A percentile compares a stretch with the other conserved stretches of the same genome.
These are phyloP conservation scores for Ocimum tenuiflorum DNA, from an alignment of 257 asterid species.

Conservation along the genomic window DNA sequence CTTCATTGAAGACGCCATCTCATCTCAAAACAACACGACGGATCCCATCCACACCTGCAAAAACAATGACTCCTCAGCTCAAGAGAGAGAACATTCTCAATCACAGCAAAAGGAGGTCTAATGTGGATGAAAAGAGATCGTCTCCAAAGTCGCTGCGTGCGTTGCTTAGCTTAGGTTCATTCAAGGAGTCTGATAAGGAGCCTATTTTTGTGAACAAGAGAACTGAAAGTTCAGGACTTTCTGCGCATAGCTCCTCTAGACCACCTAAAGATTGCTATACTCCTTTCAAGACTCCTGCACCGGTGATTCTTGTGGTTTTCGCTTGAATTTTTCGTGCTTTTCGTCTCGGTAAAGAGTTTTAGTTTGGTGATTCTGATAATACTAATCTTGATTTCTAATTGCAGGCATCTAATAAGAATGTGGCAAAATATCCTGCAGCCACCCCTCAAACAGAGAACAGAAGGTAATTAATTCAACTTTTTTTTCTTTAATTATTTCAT, in stretches of 20 bases:
- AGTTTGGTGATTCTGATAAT: background rate
- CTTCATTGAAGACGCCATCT: slow-evolving; percentile 47
- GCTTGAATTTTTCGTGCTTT: background rate
- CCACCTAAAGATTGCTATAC: slow-evolving; percentile 12
- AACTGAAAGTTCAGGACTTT: slow-evolving; percentile 27
- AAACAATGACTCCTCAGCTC: slow-evolving; percentile 31
- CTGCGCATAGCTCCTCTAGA: background rate
- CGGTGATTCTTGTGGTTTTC: slow-evolving; percentile 18
- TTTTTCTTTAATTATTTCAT: background rate
- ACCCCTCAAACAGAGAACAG: slow-evolving; percentile 44
- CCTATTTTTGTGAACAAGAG: slow-evolving; percentile 22
- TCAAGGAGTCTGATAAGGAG: slow-evolving; percentile 30
- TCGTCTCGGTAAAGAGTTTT: background rate
- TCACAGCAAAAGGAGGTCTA: slow-evolving; percentile 26
- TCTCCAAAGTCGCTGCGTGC: slow-evolving; percentile 39
- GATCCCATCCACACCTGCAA: slow-evolving; percentile 41
- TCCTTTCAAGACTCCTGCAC: slow-evolving; percentile 22
- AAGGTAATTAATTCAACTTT: slow-evolving; percentile 34
- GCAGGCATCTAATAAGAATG: slow-evolving; percentile 40
- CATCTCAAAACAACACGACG: slow-evolving; percentile 31
- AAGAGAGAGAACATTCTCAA: slow-evolving; percentile 30
- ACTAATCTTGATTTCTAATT: slow-evolving; percentile 1
- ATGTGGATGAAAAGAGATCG: slow-evolving; percentile 28
- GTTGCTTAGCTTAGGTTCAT: slow-evolving; percentile 37
- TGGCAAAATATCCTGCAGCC: slow-evolving; percentile 29